phyloP scores from a whole-genome alignment of 1,284 basidiomycete species.

The Vanrija pseudolonga region DNA sequence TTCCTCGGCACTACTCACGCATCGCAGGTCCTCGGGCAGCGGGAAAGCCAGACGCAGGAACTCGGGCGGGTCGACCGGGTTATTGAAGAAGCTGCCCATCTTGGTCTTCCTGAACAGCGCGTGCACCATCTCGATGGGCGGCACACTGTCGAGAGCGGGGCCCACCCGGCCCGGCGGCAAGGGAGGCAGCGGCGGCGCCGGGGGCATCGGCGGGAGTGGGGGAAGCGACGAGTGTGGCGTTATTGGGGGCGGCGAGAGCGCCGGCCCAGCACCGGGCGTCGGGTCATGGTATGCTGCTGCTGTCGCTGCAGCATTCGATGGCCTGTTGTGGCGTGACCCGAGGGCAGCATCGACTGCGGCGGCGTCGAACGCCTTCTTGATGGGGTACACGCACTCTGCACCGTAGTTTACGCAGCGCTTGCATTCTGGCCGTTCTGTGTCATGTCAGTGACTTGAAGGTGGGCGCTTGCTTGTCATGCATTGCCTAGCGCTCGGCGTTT shows the following conservation, averaged over 20 bases:
- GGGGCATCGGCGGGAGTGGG: conserved; percentile 1
- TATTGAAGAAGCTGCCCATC: conserved; percentile 39
- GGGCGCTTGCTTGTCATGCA: conserved; percentile 16
- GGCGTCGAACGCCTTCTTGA: conserved; percentile 33
- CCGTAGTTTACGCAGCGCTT: conserved; percentile 20
- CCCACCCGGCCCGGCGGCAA: conserved; percentile 1
- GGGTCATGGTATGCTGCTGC: conserved; percentile 7
- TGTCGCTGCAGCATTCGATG: conserved; percentile 11
- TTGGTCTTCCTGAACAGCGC: conserved; percentile 36
- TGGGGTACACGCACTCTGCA: conserved; percentile 36
- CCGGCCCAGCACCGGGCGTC: neutral
- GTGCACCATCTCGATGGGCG: conserved; percentile 31
- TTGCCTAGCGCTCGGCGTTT: conserved; percentile 2
- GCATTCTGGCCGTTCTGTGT: conserved; percentile 5
- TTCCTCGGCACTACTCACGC: conserved; percentile 19
- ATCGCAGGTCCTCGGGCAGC: conserved; percentile 32
- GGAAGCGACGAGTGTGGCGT: neutral
- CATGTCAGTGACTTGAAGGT: neutral
- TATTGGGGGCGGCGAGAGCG: neutral
- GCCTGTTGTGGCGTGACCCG: conserved; percentile 23
- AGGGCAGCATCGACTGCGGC: conserved; percentile 23
- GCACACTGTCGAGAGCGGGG: conserved; percentile 14
- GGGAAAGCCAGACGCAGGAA: conserved; percentile 34
- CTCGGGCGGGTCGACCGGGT: conserved; percentile 33
- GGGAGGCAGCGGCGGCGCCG: neutral